Evolutionary conservation across 2,329 filamentous ascomycete genomes (phyloP).

Genomic region (Phialophora expanda): DNA sequence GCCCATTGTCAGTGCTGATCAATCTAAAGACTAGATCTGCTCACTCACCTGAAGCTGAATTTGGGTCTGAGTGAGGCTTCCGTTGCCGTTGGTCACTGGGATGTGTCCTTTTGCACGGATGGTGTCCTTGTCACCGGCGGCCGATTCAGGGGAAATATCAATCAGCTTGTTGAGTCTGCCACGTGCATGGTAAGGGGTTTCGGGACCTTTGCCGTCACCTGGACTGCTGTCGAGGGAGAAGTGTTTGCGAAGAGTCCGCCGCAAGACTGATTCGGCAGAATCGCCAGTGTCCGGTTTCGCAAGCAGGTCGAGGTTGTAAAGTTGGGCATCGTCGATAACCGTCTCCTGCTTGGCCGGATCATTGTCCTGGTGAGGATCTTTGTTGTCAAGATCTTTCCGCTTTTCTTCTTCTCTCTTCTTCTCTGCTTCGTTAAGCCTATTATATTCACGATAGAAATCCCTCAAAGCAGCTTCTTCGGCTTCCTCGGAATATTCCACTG

Average conservation of each 20-base stretch:
- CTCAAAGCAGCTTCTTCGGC: conserved; percentile 23
- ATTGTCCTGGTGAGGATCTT: neutral
- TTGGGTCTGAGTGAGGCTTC: neutral
- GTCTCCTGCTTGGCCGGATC: neutral
- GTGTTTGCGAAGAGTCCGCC: conserved; percentile 33
- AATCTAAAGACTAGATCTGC: neutral
- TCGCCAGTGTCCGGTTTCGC: conserved; percentile 19
- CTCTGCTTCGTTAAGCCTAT: conserved; percentile 5
- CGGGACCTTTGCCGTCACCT: conserved; percentile 1
- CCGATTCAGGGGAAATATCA: conserved; percentile 31
- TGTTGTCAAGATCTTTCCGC: neutral
- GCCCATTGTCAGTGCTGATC: conserved; percentile 1
- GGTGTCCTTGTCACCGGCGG: conserved; percentile 6
- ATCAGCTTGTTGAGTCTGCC: conserved; percentile 23
- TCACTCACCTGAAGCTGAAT: conserved; percentile 22
- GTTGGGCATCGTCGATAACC: conserved; percentile 26
- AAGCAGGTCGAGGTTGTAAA: conserved; percentile 31
- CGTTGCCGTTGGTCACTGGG: neutral
- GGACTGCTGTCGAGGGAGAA: conserved; percentile 24
- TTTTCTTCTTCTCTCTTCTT: conserved; percentile 13
- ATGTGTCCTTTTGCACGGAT: neutral
- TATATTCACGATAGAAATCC: conserved; percentile 26
- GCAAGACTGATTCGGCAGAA: conserved; percentile 22
- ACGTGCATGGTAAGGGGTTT: conserved; percentile 9
- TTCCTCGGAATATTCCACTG: neutral